Base-by-base conservation (phyloP, 768 basidiomycete genomes). In the Cystobasidium ongulense region DNA sequence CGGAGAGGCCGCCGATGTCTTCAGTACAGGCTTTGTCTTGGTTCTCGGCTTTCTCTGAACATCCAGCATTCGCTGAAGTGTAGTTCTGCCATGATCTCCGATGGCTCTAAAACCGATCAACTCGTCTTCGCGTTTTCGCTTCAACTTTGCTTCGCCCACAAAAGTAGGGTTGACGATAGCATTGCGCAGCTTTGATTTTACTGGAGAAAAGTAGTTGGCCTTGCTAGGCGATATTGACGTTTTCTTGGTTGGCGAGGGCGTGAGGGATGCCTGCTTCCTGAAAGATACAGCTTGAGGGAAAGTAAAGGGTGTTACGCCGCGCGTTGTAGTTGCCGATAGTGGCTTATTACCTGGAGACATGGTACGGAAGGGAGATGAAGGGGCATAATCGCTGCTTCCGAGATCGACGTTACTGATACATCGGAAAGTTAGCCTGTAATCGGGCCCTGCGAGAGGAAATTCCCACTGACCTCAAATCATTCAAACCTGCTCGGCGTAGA, bases 101-200 rank as follows among this genome's bases (percentile, higher is more conserved):
- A 71, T 71, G 35, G 52, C 53, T n/a, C 54, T 23, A 36, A 71
- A 71, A 33, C 68, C 68, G 25, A 71, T 71, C 21, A 71, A 17
- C 17, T 71, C 53, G n/a, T 71, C 68, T 35, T 54, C 68, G 1
- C 68, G 53, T 21, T 71, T 71, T n/a, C 54, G 29, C 53, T 71
- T 71, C 38, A 54, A n/a, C 18, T 54, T 52, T 21, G 68, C 52
- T 54, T 71, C 68, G 10, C 50, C 68, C 1, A 71, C 52, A 39
- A 71, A 71, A 38, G 50, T 46, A 35, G 68, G 68, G 25, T 71
- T 71, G 35, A 71, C 39, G 36, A 71, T 29, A 7, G 68, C 68
- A 38, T 71, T 71, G 1, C 68, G 7, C 25, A 71, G 68, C 68
- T 71, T 71, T 29, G 68, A 71, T 36, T 71, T 71, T 1, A 53